Conservation (phyloP, 306 rosid species). For the Delonix regia region DNA sequence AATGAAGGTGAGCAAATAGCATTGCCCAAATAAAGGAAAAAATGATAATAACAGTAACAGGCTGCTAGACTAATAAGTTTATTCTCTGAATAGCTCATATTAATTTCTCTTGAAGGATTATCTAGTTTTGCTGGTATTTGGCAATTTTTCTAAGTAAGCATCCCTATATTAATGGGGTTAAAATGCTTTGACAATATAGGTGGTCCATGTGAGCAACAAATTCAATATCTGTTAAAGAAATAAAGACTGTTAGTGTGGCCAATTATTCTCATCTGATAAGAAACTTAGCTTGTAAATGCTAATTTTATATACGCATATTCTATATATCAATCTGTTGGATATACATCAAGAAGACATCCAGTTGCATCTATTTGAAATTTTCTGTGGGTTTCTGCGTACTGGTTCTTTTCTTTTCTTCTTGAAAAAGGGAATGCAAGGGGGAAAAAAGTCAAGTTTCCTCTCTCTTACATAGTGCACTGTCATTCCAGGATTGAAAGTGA, state of each 20-base stretch:
- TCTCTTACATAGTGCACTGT: too few species aligned
- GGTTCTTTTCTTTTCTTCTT: background rate
- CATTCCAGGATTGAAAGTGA: too few species aligned
- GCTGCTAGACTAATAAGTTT: background rate
- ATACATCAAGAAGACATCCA: background rate
- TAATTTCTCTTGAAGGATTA: constrained; percentile 3
- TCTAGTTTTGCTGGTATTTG: constrained; percentile 11
- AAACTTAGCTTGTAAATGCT: background rate
- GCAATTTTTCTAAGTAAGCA: background rate
- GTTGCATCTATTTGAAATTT: background rate
- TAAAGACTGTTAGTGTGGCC: background rate
- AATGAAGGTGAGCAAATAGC: background rate
- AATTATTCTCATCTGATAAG: background rate
- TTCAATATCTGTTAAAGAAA: background rate
- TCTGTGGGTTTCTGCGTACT: background rate
- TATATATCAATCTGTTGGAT: background rate
- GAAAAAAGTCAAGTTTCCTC: too few species aligned
- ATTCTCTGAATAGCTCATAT: background rate
- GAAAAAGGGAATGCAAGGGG: too few species aligned
- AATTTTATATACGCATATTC: background rate
- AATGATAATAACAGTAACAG: background rate
- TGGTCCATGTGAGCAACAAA: constrained; percentile 12
- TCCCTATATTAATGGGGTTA: background rate
- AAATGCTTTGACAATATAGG: background rate
- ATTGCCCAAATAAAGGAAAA: background rate